Conservation (phyloP, 1,284 basidiomycete genomes). For the Cutaneotrichosporon spelunceum region DNA sequence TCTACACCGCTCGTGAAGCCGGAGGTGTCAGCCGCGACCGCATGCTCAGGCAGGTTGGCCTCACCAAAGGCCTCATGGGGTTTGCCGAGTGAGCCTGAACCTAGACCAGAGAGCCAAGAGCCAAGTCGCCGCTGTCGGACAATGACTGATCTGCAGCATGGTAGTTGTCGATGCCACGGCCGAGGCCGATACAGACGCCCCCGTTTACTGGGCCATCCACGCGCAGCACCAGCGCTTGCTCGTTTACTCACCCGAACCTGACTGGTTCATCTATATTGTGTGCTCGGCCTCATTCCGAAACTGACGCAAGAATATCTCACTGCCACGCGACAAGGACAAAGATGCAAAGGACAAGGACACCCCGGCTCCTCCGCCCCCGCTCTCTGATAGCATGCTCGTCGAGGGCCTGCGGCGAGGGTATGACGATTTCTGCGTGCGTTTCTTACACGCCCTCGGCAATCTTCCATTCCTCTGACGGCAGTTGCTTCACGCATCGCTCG, state of each 20-base stretch:
- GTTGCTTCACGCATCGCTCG: constrained; percentile 37
- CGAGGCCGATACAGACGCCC: constrained; percentile 10
- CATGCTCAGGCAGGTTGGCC: constrained; percentile 46
- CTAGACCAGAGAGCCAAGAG: no score
- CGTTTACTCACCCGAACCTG: constrained; percentile 37
- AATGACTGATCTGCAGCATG: constrained; percentile 28
- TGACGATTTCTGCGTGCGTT: constrained; percentile 43
- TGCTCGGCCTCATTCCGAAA: neutral
- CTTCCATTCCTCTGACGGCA: constrained; percentile 15
- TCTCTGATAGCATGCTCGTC: constrained; percentile 38
- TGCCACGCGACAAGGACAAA: constrained; percentile 19
- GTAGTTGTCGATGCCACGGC: constrained; percentile 12
- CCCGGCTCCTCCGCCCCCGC: constrained; percentile 18
- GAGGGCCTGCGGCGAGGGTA: constrained; percentile 37
- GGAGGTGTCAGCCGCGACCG: constrained; percentile 41
- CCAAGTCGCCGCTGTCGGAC: neutral
- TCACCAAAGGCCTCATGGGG: constrained; percentile 46
- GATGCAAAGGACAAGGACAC: constrained; percentile 16
- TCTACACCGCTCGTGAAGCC: constrained; percentile 41
- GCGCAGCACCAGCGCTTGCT: constrained; percentile 35
- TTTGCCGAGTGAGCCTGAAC: constrained; percentile 31
- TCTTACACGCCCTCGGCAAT: constrained; percentile 18
- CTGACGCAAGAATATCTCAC: constrained; percentile 28
- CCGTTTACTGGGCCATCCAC: constrained; percentile 35
- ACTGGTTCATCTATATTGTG: constrained; percentile 43